phyloP scores from a whole-genome alignment of 2,329 filamentous ascomycete genomes.

The Scolecobasidium constrictum region DNA sequence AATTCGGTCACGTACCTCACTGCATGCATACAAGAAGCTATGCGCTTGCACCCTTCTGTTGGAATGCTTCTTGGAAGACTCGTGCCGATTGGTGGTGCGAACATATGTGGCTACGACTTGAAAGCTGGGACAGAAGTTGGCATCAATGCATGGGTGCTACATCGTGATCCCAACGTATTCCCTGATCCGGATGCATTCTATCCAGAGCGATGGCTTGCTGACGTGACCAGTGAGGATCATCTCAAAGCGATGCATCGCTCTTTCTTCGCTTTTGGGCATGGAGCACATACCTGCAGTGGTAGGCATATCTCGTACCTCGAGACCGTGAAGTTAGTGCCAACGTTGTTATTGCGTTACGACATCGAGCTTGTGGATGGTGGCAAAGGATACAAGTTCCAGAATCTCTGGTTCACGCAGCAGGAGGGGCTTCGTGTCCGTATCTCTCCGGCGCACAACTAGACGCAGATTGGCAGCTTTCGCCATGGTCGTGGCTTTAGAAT shows the following conservation, averaged over 20 bases:
- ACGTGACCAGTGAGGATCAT: neutral
- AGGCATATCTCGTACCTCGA: constrained; percentile 11
- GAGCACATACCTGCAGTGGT: constrained; percentile 20
- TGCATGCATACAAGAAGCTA: neutral
- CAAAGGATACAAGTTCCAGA: too few relatives aligned
- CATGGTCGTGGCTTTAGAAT: too few relatives aligned
- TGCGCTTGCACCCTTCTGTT: neutral
- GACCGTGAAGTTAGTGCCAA: neutral
- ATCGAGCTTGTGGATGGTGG: neutral
- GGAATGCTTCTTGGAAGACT: neutral
- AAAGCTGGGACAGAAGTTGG: constrained; percentile 15
- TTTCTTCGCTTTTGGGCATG: constrained; percentile 25
- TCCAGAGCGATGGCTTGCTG: constrained; percentile 19
- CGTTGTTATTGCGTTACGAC: neutral
- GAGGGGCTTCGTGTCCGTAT: too few relatives aligned
- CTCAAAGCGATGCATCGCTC: constrained; percentile 14
- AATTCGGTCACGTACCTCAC: neutral
- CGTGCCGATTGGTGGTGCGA: neutral
- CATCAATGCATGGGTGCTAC: constrained; percentile 23
- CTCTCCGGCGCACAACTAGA: too few relatives aligned
- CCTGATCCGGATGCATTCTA: constrained; percentile 21
- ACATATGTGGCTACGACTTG: constrained; percentile 17
- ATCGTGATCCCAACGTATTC: constrained; percentile 18
- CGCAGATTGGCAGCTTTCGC: too few relatives aligned
- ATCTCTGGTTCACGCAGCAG: too few relatives aligned